A percentile compares a stretch with the other conserved stretches of the same genome.
Conservation (phyloP, 2,329 filamentous ascomycete species). For the Cercospora sp. region DNA sequence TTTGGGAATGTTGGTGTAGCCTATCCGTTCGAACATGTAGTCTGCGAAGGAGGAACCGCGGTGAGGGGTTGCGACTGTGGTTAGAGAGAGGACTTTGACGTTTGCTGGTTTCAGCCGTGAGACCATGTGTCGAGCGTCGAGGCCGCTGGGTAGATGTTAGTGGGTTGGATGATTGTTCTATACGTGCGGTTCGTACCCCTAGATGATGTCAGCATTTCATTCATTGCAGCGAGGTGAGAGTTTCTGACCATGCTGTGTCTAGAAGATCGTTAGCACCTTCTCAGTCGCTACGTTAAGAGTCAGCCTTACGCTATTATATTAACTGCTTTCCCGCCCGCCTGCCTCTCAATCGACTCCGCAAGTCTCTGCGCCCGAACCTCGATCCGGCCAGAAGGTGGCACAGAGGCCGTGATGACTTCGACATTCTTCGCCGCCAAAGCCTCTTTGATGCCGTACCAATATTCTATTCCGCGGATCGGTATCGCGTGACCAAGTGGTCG, state of each 20-base stretch:
- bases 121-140: slow-evolving; percentile 66
- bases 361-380: slow-evolving; percentile 58
- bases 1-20: slow-evolving; percentile 53
- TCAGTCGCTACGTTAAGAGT: too few relatives aligned
- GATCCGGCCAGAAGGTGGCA: slow-evolving; percentile 61
- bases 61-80: slow-evolving; percentile 64
- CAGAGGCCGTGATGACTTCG: slow-evolving; percentile 61
- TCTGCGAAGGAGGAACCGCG: slow-evolving; percentile 63
- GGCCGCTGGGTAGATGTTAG: slow-evolving; percentile 49
- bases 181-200: slow-evolving; percentile 25
- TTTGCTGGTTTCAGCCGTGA: slow-evolving; percentile 58
- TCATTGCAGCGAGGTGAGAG: not conserved
- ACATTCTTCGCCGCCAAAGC: slow-evolving; percentile 57
- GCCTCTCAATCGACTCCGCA: slow-evolving; percentile 53
- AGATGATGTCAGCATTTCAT: slow-evolving; percentile 14
- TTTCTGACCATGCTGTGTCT: slow-evolving; percentile 26
- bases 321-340: slow-evolving; percentile 58
- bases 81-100: slow-evolving; percentile 73
- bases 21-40: slow-evolving; percentile 60
- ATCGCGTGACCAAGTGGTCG: slow-evolving; percentile 53
- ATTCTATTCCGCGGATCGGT: slow-evolving; percentile 55
- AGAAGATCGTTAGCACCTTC: slow-evolving; percentile 18
- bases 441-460: slow-evolving; percentile 65
- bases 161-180: not conserved
- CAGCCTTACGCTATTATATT: slow-evolving; percentile 62